These are phyloP conservation scores for Pittosporum tobira DNA, from an alignment of 129 eudicot species.

Conservation along the genomic window DNA sequence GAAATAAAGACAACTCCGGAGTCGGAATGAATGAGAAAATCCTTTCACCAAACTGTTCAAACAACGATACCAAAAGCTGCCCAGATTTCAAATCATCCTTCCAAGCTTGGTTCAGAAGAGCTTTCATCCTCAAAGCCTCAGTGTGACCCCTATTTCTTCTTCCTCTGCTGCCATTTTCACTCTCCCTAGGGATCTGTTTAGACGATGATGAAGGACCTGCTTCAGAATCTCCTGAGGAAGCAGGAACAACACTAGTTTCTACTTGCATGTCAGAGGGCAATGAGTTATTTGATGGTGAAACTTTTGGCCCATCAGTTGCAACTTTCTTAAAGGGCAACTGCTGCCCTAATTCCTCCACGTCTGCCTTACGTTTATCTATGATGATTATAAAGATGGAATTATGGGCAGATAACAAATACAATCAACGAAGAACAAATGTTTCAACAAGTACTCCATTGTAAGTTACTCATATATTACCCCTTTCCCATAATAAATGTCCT, in stretches of 20 bases:
- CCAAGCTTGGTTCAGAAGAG: conserved; percentile 56
- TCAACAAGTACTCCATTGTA: not conserved
- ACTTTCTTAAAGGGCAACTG: conserved; percentile 36
- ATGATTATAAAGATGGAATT: conserved; percentile 3
- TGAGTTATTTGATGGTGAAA: conserved; percentile 20
- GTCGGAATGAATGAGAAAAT: conserved; percentile 51
- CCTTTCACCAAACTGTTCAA: conserved; percentile 56
- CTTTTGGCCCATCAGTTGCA: conserved; percentile 36
- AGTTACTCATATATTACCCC: too few relatives aligned
- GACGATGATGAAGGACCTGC: conserved; percentile 21
- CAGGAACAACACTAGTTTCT: conserved; percentile 14
- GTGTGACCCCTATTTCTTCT: conserved; percentile 7
- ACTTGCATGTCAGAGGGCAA: conserved; percentile 17
- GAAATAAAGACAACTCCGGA: conserved; percentile 55
- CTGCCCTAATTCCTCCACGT: conserved; percentile 33
- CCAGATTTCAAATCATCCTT: conserved; percentile 67
- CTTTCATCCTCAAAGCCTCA: conserved; percentile 25
- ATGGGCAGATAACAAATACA: conserved; percentile 5
- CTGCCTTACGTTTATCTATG: conserved; percentile 45
- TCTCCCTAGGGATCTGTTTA: conserved; percentile 14
- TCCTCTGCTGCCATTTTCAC: conserved; percentile 5
- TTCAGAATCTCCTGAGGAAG: conserved; percentile 17
- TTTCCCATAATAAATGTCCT: too few relatives aligned
- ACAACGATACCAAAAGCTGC: conserved; percentile 32
- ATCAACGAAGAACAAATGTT: not conserved